Evolutionary conservation across 352 stramenopile species (phyloP).

Genomic region (Pythium coloratum): DNA sequence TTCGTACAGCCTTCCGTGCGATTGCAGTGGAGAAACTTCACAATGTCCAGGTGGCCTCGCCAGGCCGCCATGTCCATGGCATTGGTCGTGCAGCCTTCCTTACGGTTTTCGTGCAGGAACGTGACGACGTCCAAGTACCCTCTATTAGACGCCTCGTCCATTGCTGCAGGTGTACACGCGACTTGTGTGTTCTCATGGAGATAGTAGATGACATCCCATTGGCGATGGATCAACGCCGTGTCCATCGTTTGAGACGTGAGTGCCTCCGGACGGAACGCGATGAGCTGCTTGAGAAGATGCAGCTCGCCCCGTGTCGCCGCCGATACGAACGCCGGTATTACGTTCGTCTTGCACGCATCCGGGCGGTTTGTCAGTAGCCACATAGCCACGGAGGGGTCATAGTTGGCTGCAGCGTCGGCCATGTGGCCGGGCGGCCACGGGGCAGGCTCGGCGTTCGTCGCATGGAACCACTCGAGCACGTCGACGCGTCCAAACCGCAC

Average conservation of each 20-base stretch:
- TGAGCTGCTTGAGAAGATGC: neutral
- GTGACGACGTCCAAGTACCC: constrained; percentile 14
- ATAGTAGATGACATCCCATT: neutral
- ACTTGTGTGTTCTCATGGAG: neutral
- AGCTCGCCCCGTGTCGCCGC: neutral
- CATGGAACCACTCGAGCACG: neutral
- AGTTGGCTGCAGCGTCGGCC: neutral
- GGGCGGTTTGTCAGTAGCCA: neutral
- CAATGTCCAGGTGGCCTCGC: neutral
- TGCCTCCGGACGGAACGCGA: neutral
- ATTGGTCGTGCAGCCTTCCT: constrained; percentile 14
- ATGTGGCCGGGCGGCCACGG: neutral
- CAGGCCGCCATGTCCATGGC: constrained; percentile 12
- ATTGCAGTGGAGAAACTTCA: neutral
- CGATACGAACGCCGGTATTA: neutral
- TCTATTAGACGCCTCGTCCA: constrained; percentile 9
- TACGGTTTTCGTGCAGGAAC: constrained; percentile 14
- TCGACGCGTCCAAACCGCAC: neutral
- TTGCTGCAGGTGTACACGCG: constrained; percentile 13
- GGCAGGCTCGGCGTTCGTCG: neutral
- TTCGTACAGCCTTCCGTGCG: neutral
- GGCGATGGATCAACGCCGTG: neutral
- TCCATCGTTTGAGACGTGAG: neutral
- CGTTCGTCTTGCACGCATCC: neutral
- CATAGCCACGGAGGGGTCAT: neutral